These are phyloP conservation scores for Bimuria novae-zelandiae DNA, from an alignment of 2,329 filamentous ascomycete genomes.

Conservation along the genomic window DNA sequence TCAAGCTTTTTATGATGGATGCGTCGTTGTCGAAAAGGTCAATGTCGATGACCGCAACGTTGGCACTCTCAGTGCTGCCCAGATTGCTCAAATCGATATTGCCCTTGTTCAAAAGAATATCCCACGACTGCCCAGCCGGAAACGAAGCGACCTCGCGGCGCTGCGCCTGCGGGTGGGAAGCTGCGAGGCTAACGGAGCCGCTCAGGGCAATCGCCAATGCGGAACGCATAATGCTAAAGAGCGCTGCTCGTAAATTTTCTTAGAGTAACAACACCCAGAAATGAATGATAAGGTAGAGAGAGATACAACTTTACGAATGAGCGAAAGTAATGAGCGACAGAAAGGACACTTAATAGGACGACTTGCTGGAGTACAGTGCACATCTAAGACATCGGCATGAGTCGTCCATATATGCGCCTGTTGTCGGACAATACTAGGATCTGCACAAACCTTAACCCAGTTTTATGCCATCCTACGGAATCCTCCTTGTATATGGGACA, in stretches of 20 bases:
- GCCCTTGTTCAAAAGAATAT: slow-evolving; percentile 21
- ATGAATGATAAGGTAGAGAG: neutral
- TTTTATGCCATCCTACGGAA: neutral
- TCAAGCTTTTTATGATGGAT: slow-evolving; percentile 46
- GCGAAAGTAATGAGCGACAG: neutral
- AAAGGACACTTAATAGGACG: neutral
- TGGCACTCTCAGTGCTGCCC: slow-evolving; percentile 26
- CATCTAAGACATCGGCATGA: neutral
- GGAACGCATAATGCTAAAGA: neutral
- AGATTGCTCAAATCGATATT: slow-evolving; percentile 6
- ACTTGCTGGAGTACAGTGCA: neutral
- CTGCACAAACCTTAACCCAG: neutral
- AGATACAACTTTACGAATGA: neutral
- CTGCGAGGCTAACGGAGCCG: slow-evolving; percentile 8
- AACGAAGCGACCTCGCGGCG: slow-evolving; percentile 14
- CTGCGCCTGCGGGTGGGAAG: slow-evolving; percentile 7
- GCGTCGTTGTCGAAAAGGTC: slow-evolving; percentile 59
- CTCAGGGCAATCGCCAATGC: slow-evolving; percentile 11
- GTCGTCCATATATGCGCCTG: neutral
- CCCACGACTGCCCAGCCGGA: slow-evolving; percentile 19
- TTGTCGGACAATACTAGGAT: neutral
- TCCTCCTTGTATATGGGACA: neutral
- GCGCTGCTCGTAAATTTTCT: neutral
- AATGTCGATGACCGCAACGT: slow-evolving; percentile 59
- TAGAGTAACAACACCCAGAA: neutral